Conservation (phyloP, 495 filamentous ascomycete genomes). For the Elasticomyces elasticus region DNA sequence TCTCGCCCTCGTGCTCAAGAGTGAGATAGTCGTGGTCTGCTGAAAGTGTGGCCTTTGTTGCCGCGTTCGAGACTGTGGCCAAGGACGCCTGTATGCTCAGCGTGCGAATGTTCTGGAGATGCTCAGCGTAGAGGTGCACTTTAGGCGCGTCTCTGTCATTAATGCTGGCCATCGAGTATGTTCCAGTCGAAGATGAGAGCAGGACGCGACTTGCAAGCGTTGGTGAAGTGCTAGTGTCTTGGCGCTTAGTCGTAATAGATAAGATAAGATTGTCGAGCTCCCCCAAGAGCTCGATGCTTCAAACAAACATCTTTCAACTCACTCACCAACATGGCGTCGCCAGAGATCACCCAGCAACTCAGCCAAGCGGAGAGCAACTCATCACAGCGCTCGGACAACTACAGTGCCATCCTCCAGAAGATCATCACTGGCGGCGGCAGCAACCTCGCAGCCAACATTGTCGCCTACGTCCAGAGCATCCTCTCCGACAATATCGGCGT, state of each 20-base stretch:
- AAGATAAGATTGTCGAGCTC: neutral
- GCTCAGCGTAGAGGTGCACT: conserved; percentile 65
- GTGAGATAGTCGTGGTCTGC: conserved; percentile 42
- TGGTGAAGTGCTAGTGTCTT: too few relatives aligned
- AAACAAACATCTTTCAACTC: neutral
- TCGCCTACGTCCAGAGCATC: conserved; percentile 56
- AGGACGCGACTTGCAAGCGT: too few relatives aligned
- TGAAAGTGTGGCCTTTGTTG: conserved; percentile 41
- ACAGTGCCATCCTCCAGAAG: conserved; percentile 55
- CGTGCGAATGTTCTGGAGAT: conserved; percentile 76
- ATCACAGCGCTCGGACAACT: conserved; percentile 34
- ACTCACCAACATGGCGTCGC: conserved; percentile 9
- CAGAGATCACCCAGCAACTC: conserved; percentile 10
- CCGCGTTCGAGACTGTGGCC: conserved; percentile 36
- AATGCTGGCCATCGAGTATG: too few relatives aligned
- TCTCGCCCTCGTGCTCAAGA: conserved; percentile 44
- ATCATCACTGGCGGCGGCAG: conserved; percentile 47
- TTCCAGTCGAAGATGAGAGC: neutral
- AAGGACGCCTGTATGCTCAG: conserved; percentile 65
- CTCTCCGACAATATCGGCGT: conserved; percentile 62
- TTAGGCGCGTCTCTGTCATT: neutral
- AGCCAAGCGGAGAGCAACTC: conserved; percentile 6
- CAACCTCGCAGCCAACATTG: conserved; percentile 54
- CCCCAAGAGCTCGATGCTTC: neutral
- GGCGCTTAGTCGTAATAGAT: too few relatives aligned